A percentile compares a stretch with the other conserved stretches of the same genome.
These are phyloP conservation scores for Mycena sp. DNA, from an alignment of 1,284 basidiomycete genomes.

Conservation along the genomic window DNA sequence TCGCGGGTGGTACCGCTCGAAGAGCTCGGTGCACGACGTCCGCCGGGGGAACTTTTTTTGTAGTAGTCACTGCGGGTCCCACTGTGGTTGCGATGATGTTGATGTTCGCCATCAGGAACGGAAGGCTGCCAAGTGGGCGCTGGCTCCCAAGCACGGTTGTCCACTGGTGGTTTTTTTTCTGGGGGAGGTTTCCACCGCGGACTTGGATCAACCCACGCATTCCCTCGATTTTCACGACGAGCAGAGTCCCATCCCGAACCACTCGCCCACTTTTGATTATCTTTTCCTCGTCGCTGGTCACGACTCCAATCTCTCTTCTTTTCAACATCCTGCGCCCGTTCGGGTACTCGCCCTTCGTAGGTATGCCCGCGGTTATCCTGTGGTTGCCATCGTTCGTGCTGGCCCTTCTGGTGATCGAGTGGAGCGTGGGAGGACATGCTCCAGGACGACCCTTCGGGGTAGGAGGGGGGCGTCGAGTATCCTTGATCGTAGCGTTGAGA, in stretches of 20 bases:
- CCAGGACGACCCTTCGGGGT: constrained; percentile 28
- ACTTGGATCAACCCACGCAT: constrained; percentile 1
- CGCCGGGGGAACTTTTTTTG: constrained; percentile 40
- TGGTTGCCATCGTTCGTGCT: constrained; percentile 25
- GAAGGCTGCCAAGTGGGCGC: constrained; percentile 66
- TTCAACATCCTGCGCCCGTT: constrained; percentile 14
- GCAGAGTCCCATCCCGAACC: constrained; percentile 2
- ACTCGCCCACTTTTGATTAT: constrained; percentile 12
- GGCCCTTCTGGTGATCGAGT: constrained; percentile 23
- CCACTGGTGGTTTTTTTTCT: constrained; percentile 45
- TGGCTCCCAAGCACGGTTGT: constrained; percentile 69
- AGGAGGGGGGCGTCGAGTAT: constrained; percentile 12
- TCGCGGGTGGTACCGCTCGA: constrained; percentile 13
- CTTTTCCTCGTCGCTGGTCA: constrained; percentile 11
- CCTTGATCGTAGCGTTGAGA: constrained; percentile 41
- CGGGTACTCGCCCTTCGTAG: constrained; percentile 15
- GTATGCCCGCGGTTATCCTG: constrained; percentile 18
- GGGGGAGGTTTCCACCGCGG: constrained; percentile 12
- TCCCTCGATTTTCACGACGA: not conserved
- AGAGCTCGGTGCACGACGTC: constrained; percentile 9
- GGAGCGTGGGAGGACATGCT: constrained; percentile 48
- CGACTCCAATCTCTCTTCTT: constrained; percentile 20
- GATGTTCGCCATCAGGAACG: constrained; percentile 46
- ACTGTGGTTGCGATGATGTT: constrained; percentile 39
- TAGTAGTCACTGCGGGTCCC: constrained; percentile 43